Evolutionary conservation across 1,284 basidiomycete genomes (phyloP), one percentile per base, ranked within the genome.

Genomic region (Trametes versicolor): DNA sequence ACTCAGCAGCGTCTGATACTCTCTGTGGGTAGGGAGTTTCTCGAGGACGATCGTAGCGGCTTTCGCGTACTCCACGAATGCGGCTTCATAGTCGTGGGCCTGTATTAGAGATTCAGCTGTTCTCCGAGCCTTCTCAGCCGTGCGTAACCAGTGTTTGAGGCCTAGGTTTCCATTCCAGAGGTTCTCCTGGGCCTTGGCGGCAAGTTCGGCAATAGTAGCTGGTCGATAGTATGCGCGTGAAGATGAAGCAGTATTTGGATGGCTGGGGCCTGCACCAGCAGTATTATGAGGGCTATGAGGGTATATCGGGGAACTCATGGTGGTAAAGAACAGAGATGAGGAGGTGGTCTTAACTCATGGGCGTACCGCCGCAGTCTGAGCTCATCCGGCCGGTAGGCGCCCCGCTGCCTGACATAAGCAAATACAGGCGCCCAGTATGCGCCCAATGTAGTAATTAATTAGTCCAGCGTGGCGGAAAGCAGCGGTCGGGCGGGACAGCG

Each of bases 1-100:
- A 56, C 67, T 85, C 63, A 89, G 73, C 32, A 83, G 73, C 4
- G 72, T 76, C 27, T 78, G 70, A 71, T 86, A 89, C 61, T 88
- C 85, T 43, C 77, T 77, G 73, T 90, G 89, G 5, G 76, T 75
- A 9, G 87, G 88, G 32, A 91, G 74, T 70, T 83, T 85, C 75
- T 91, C 87, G 10, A 89, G 80, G 8, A 89, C 87, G 48, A 90
- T 80, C 2, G 87, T 88, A 4, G 88, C 87, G 17, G 88, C 87
- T 69, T 80, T 82, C 5, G 88, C 89, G 65, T 83, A 85, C 64
- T 83, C 79, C 9, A 90, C 78, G 72, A 89, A 90, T 0, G 85
- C 87, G 57, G 73, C 77, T 72, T 90, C 87, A 39, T 85, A 78
- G 70, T 90, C 84, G 0, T 80, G 81, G n/a, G 77, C 73, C 25